Evolutionary conservation across 2,329 filamentous ascomycete genomes (phyloP), one percentile per base, ranked within the genome.

Genomic region (Arthrobotrys sphaeroides): DNA sequence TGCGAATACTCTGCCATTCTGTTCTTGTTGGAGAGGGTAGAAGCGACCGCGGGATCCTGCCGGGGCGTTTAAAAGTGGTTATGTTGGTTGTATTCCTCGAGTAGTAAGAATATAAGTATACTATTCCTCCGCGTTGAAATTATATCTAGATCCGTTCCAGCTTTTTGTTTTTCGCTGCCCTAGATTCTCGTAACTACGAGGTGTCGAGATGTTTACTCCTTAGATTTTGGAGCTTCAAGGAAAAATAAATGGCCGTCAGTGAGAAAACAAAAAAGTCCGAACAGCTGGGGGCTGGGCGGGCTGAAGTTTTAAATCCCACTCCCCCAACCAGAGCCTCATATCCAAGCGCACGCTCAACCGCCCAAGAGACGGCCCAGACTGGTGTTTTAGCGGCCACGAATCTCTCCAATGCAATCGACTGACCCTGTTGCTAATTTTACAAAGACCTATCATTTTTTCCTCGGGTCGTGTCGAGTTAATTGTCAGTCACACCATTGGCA

Each of bases 1-100:
- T 62, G 57, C 10, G 57, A 64, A 47, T 66, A 73, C 49, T 73
- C 68, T 20, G 68, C 68, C 68, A 73, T 72, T 20, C 38, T 55
- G 43, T 24, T 64, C 38, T 22, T 38, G 60, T 64, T 26, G 60
- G 18, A 42, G 24, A n/a, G 43, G 26, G 22, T 7, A 40, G 59
- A 49, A 45, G 43, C 59, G 59, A 64, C 42, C 51, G 31, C 51
- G 36, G 20, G 16, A 47, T 40, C 42, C 59, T 42, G 36, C 22
- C 43, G 16, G 5, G 31, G n/a, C n/a, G n/a, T n/a, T n/a, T n/a
- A n/a, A n/a, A n/a, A n/a, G n/a, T n/a, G n/a, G n/a, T n/a, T n/a
- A 26, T 60, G 38, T 5, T 18, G 31, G 38, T n/a, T n/a, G n/a
- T n/a, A n/a, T n/a, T n/a, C n/a, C n/a, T n/a, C n/a, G n/a, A n/a